Base-by-base conservation (phyloP, 495 filamentous ascomycete species). In the Penicillium crystallinum region DNA sequence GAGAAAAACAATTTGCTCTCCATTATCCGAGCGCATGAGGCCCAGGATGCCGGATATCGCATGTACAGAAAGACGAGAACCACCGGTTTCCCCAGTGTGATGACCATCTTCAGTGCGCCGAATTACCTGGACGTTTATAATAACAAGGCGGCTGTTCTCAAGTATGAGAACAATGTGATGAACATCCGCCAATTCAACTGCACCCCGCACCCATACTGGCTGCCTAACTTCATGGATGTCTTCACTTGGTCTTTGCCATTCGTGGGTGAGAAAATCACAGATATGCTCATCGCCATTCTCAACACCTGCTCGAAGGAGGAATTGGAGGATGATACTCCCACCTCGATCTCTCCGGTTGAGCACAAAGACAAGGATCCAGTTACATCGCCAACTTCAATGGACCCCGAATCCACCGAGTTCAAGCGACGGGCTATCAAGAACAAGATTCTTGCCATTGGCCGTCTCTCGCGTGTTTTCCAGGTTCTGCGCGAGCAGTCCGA, bases 161-260 rank as follows among this genome's bases (percentile, higher is more conserved):
- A 98, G 69, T 98, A 98, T 67, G 93, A 98, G 69, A 98, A 98
- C 73, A 98, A 98, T 65, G 93, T 98, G 50, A 98, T 98, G 93
- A 98, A 98, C 77, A 98, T 98, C 64, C 82, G 93, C 25, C 93
- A 98, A 67, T 98, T 98, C 75, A 98, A 98, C 72, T 98, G 93
- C 82, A 97, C 93, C 29, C 93, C 93, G 6, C 93, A 98, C 70
- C 93, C 93, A 14, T 98, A 97, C 73, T 98, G 93, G 93, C 82
- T 98, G 31, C 93, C 93, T 39, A 98, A 98, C 73, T 98, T 98
- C 69, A 98, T 98, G 93, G 93, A 98, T 65, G 93, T 98, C 44
- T 97, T 98, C 70, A 98, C 93, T 35, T 98, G 93, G 93, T 97
- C 93, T 27, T 77, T 98, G 42, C 93, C 93, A 1, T 98, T 98